Base-by-base conservation (phyloP, 352 stramenopile species). In the Globisporangium carolinianum region DNA sequence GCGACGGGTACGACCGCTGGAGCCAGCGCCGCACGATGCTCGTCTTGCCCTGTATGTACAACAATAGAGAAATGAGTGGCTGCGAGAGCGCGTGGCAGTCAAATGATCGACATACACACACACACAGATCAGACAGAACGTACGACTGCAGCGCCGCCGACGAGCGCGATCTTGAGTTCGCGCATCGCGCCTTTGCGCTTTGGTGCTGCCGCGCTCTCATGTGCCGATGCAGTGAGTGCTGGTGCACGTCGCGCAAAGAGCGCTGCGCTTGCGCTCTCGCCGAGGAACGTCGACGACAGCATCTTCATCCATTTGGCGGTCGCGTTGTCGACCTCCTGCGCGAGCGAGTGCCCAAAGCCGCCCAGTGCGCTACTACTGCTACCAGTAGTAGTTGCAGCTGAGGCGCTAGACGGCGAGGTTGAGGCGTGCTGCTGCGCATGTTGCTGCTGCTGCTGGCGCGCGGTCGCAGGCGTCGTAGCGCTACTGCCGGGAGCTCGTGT, bases 121-220 rank as follows among this genome's bases (percentile, higher is more conserved):
- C n/a, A 18, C 24, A 37, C 32, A 12, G 45, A 3, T 7, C n/a
- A 24, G 41, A 39, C 14, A 24, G 8, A 17, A 59, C 62, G 55
- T 55, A 90, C 83, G 68, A 94, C 84, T 50, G 76, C 82, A 3
- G 83, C 63, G 11, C 82, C 84, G 36, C 84, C 84, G 4, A 94
- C 84, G 11, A 94, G 75, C 18, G 79, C 84, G 52, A 94, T 87
- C 72, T 92, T 94, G 62, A 92, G 72, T 50, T 87, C 79, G 18
- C 73, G 73, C 50, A 65, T 84, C 37, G 68, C 55, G 58, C 55
- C 60, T 61, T 62, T 55, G 61, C 17, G 67, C 49, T 1, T 45
- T 39, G 56, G 61, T 48, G 49, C 38, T 9, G 17, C 46, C 5
- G 47, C 48, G 7, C 9, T 6, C 14, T 41, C 41, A 9, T 51